Evolutionary conservation across 176 grass and related monocot genomes (phyloP), one percentile per base, ranked within the genome.

Genomic region (Eragrostis curvula): DNA sequence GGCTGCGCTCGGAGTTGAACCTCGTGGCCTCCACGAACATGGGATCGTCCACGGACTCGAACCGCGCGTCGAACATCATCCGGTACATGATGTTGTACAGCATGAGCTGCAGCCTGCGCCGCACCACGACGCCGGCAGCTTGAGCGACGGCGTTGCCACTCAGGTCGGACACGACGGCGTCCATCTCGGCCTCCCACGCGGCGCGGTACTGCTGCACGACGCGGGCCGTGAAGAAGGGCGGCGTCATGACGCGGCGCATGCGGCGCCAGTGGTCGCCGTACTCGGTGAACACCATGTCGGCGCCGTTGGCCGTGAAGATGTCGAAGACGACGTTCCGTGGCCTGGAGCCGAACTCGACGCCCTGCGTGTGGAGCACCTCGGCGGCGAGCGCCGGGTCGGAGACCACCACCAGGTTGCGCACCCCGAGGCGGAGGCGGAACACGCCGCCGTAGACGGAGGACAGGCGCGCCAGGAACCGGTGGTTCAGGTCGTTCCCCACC

Each of bases 41-140:
- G 23, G 95, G 90, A 66, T 98, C 92, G 36, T 92, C 86, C 10
- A 89, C 82, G 67, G 78, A 85, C 66, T 86, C 67, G 74, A 98
- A 98, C 40, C 88, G 48, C 21, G 86, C 68, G 79, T 91, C 87
- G 80, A 98, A 98, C 95, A 93, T 98, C 88, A 98, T 94, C 74
- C 95, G 29, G 79, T 91, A 95, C 95, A 98, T 93, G 88, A 93
- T 92, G 87, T 98, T 98, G 86, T 95, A 98, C 52, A 98, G 92
- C 92, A 98, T 92, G 36, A 95, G 85, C 81, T 98, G 92, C 50
- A 98, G 85, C 77, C 92, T 58, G 71, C 89, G 87, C 0, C 92
- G 86, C 24, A 94, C 74, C 5, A 98, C 81, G 24, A 91, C 39
- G 60, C 92, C 90, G 1, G 16, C 21, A 10, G 4, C 6, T 10